A percentile compares a stretch with the other conserved stretches of the same genome.
Evolutionary conservation across 305 asterid species (phyloP).

Genomic region (Plantago lanceolata): DNA sequence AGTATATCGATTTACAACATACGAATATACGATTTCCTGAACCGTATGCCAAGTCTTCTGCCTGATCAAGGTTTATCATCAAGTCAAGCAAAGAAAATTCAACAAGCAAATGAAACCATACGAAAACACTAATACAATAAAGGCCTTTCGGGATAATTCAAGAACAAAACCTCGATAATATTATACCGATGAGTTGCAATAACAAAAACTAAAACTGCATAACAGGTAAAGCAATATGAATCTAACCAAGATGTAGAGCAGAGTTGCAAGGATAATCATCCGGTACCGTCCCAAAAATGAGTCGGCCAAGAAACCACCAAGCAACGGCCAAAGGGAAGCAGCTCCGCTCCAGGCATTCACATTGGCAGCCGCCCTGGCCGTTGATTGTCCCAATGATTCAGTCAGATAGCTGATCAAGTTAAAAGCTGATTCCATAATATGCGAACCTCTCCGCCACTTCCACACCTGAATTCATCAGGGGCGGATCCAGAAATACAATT

Average conservation of each 20-base stretch:
- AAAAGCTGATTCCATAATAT: slow-evolving; percentile 30
- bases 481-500: too few species aligned
- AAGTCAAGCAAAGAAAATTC: too few species aligned
- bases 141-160: too few species aligned
- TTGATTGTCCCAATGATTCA: slow-evolving; percentile 31
- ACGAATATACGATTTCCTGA: too few species aligned
- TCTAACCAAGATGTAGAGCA: slow-evolving; percentile 34
- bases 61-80: too few species aligned
- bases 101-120: too few species aligned
- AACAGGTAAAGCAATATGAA: background rate
- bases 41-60: too few species aligned
- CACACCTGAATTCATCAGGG: slow-evolving; percentile 17
- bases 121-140: too few species aligned
- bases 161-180: too few species aligned
- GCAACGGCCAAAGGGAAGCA: slow-evolving; percentile 27
- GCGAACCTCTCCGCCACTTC: slow-evolving; percentile 37
- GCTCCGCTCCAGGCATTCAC: slow-evolving; percentile 35
- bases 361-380: slow-evolving; percentile 31
- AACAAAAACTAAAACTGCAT: background rate
- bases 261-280: slow-evolving; percentile 23
- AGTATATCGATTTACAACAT: too few species aligned
- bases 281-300: slow-evolving; percentile 32
- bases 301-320: slow-evolving; percentile 39
- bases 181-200: too few species aligned
- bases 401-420: slow-evolving; percentile 31